Percentiles rank a stretch among this genome's conserved stretches.
phyloP scores from a whole-genome alignment of 2,329 filamentous ascomycete species.

The Knufia fluminis region DNA sequence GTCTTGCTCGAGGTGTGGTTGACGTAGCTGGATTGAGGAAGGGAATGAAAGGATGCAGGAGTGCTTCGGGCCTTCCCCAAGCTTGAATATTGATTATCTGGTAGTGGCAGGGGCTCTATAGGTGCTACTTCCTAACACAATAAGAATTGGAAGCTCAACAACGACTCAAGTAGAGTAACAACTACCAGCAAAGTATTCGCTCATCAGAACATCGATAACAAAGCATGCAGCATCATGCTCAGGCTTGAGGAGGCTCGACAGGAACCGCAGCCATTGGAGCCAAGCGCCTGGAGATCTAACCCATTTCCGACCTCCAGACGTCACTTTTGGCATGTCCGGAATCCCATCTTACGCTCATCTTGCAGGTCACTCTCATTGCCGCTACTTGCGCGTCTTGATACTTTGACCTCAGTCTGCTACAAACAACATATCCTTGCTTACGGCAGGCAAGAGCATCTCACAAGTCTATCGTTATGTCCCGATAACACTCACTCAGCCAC shows the following conservation, averaged over 20 bases:
- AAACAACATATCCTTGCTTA: not conserved
- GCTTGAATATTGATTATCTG: not conserved
- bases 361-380: not conserved
- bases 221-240: not conserved
- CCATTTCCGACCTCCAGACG: not conserved
- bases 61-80: not conserved
- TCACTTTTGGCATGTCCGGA: not conserved
- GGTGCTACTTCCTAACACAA: not conserved
- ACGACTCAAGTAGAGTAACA: too few relatives aligned
- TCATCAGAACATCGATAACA: not conserved
- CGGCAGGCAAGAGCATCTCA: not conserved
- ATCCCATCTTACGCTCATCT: not conserved
- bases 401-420: not conserved
- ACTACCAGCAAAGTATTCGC: not conserved
- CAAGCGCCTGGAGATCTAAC: not conserved
- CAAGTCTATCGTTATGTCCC: not conserved
- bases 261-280: conserved; percentile 1
- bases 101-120: not conserved
- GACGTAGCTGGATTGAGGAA: not conserved
- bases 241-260: not conserved
- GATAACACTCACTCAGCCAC: not conserved
- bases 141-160: not conserved
- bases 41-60: not conserved
- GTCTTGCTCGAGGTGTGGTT: too few relatives aligned
- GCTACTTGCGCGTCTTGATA: not conserved